Conservation (phyloP, 305 asterid genomes). For the Fraxinus sp. region DNA sequence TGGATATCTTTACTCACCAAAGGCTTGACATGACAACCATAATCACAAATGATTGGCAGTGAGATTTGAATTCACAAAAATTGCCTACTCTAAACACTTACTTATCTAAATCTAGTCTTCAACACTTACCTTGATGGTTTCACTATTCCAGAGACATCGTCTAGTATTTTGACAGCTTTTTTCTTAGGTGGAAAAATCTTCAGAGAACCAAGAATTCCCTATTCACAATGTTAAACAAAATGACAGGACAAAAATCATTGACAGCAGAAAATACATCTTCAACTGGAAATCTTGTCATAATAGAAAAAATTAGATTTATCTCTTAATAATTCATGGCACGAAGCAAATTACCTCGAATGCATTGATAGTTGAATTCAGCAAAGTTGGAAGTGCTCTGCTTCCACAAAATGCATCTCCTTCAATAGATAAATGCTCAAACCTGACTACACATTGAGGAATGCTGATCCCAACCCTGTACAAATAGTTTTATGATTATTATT, state of each 20-base stretch:
- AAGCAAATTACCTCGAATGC: constrained; percentile 26
- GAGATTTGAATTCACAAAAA: not conserved
- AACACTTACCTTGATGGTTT: constrained; percentile 42
- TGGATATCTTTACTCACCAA: not conserved
- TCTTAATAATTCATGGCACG: not conserved
- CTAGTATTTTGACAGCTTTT: constrained; percentile 38
- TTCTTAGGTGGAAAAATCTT: constrained; percentile 42
- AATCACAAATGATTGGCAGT: not conserved
- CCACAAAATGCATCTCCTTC: constrained; percentile 39
- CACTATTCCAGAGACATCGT: constrained; percentile 43
- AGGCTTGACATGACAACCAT: not conserved
- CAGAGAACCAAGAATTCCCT: constrained; percentile 42
- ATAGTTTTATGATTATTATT: not conserved
- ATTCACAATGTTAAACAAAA: not conserved
- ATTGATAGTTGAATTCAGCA: constrained; percentile 36
- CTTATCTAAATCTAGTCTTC: not conserved
- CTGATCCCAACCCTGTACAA: constrained; percentile 35
- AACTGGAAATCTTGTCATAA: not conserved
- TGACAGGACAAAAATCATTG: not conserved
- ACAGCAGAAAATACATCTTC: not conserved
- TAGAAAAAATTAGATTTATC: not conserved
- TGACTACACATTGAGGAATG: constrained; percentile 34
- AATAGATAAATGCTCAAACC: constrained; percentile 33
- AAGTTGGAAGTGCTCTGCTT: constrained; percentile 39
- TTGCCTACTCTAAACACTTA: not conserved